These are phyloP conservation scores for Pseudocercospora crystallina DNA, from an alignment of 2,329 filamentous ascomycete genomes.

Conservation along the genomic window DNA sequence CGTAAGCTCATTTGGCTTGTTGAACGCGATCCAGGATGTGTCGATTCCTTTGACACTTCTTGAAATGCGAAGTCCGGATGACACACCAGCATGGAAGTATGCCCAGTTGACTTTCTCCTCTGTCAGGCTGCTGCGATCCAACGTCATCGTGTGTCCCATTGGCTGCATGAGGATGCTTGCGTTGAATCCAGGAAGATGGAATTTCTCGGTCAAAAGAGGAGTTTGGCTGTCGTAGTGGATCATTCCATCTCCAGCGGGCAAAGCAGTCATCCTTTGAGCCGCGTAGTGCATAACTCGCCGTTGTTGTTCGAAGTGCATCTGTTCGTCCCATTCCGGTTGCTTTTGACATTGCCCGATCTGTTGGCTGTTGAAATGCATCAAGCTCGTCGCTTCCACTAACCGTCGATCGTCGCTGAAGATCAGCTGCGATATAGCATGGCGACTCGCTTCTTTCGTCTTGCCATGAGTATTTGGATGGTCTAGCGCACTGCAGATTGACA, in stretches of 20 bases:
- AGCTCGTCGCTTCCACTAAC: conserved; percentile 76
- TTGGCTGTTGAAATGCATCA: conserved; percentile 82
- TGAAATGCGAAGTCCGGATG: conserved; percentile 89
- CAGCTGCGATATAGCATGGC: conserved; percentile 73
- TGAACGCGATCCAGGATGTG: conserved; percentile 98
- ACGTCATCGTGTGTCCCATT: conserved; percentile 86
- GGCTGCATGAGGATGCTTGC: conserved; percentile 90
- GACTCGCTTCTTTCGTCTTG: conserved; percentile 77
- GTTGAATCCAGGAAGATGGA: conserved; percentile 86
- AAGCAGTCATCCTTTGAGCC: conserved; percentile 81
- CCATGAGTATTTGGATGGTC: conserved; percentile 67
- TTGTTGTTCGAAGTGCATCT: conserved; percentile 85
- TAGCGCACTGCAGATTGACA: conserved; percentile 65
- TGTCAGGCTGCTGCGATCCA: conserved; percentile 80
- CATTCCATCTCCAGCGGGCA: conserved; percentile 82
- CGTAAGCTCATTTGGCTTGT: conserved; percentile 88
- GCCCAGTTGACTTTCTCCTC: conserved; percentile 98
- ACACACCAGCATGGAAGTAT: conserved; percentile 95
- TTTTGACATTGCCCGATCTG: conserved; percentile 75
- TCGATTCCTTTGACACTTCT: conserved; percentile 89
- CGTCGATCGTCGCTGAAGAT: conserved; percentile 91
- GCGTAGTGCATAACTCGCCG: conserved; percentile 85
- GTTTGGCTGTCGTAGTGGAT: conserved; percentile 84
- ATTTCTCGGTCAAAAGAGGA: conserved; percentile 88
- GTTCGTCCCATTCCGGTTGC: conserved; percentile 77